phyloP scores from a whole-genome alignment of 129 eudicot species.

The Chrysanthemum lavandulifolium region DNA sequence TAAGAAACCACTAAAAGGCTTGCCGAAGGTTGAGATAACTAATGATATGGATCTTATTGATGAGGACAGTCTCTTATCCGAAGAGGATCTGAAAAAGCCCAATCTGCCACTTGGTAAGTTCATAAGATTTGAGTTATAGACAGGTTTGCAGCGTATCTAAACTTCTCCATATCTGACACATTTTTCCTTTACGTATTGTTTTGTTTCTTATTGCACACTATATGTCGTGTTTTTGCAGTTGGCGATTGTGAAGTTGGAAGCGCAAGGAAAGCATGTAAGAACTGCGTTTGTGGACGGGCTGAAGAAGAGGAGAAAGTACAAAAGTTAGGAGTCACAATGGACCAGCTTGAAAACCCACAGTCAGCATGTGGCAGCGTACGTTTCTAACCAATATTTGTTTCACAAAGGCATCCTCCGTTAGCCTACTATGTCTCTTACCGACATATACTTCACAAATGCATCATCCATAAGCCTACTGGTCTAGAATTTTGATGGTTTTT shows the following conservation, averaged over 20 bases:
- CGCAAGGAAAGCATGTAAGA: conserved; percentile 82
- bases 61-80: conserved; percentile 83
- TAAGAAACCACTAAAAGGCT: conserved; percentile 43
- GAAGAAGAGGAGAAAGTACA: conserved; percentile 68
- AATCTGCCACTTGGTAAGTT: conserved; percentile 56
- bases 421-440: too few species aligned
- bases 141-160: background rate
- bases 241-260: conserved; percentile 89
- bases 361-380: conserved; percentile 90
- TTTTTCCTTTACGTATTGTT: background rate
- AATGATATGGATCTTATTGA: conserved; percentile 83
- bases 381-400: background rate
- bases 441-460: too few species aligned
- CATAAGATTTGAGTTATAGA: background rate
- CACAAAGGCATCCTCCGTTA: too few species aligned
- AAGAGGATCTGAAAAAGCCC: conserved; percentile 86
- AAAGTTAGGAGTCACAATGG: conserved; percentile 69
- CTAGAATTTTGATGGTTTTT: too few species aligned
- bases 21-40: conserved; percentile 55
- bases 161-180: background rate
- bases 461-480: too few species aligned
- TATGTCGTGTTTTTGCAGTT: conserved; percentile 26
- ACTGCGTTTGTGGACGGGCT: conserved; percentile 80
- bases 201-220: background rate
- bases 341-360: conserved; percentile 66